Conservation (phyloP, 495 filamentous ascomycete genomes). For the Aspergillus sclerotioniger region DNA sequence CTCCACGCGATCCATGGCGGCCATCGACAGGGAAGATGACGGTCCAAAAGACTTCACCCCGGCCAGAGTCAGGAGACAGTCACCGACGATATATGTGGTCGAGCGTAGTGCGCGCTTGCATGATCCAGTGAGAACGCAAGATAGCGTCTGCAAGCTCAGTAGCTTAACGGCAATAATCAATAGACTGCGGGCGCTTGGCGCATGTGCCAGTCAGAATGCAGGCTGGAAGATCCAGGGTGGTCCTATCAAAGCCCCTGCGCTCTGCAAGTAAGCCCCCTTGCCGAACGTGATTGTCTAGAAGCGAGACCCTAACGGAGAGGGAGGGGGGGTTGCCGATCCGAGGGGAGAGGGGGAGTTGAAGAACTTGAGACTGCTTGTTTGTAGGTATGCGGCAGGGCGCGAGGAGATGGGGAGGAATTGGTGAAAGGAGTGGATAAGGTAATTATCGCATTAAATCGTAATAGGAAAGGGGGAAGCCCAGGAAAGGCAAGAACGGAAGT, state of each 20-base stretch:
- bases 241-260: conserved; percentile 1
- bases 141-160: conserved; percentile 17
- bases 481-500: background rate
- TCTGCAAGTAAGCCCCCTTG: background rate
- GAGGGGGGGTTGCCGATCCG: background rate
- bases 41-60: conserved; percentile 11
- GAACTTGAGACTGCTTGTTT: background rate
- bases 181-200: conserved; percentile 17
- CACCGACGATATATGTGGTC: conserved; percentile 25
- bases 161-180: conserved; percentile 24
- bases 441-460: background rate
- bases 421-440: background rate
- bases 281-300: background rate
- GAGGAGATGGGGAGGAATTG: background rate
- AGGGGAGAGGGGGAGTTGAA: background rate
- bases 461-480: conserved; percentile 2
- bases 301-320: background rate
- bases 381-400: background rate
- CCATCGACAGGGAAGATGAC: conserved; percentile 21
- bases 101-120: conserved; percentile 22
- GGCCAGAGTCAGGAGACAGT: conserved; percentile 17
- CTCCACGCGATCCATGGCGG: conserved; percentile 40
- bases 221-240: conserved; percentile 6
- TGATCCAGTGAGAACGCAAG: conserved; percentile 24
- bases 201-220: conserved; percentile 18